Evolutionary conservation across 2,329 filamentous ascomycete species (phyloP), one percentile per base, ranked within the genome.

Genomic region (Leptographium lundbergii): DNA sequence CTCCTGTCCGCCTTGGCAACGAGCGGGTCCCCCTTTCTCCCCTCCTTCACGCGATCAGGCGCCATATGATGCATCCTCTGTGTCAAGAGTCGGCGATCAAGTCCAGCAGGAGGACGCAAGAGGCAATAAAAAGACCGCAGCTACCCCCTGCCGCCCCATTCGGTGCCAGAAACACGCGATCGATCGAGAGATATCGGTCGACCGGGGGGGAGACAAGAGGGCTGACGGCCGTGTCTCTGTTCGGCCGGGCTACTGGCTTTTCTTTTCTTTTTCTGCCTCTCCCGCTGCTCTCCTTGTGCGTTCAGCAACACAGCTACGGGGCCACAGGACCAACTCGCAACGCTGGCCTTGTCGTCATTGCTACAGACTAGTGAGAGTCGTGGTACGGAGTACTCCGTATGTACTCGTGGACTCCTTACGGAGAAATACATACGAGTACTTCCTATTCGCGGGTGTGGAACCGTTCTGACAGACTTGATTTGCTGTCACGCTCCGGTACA

Each of bases 121-220:
- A 50, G 11, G 45, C 2, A 48, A n/a, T 10, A 48, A 9, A 42
- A 42, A 19, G 3, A 42, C 11, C 48, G 53, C 39, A 48, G 27
- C 36, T 32, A 25, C 54, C 56, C 56, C 42, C 34, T 52, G 58
- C 60, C 60, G 59, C 42, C 58, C 62, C 60, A 60, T 59, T 58
- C 47, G 17, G 48, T n/a, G 57, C 24, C 61, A 56, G 58, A 62
- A 62, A 63, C 62, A 58, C 59, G 59, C 60, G 48, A 60, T 60
- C 52, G 60, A 59, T 60, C 53, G 56, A 47, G 56, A 47, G 51
- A 36, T 45, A 52, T 61, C 59, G 59, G 59, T 57, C 59, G 54
- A 57, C 57, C 34, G 22, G 57, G 57, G 54, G 27, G 27, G 22
- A 19, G 13, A n/a, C 9, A 42, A 9, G 17, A 29, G 19, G 52